Conservation (phyloP, 2,329 filamentous ascomycete genomes). For the Epichloe hybrida region DNA sequence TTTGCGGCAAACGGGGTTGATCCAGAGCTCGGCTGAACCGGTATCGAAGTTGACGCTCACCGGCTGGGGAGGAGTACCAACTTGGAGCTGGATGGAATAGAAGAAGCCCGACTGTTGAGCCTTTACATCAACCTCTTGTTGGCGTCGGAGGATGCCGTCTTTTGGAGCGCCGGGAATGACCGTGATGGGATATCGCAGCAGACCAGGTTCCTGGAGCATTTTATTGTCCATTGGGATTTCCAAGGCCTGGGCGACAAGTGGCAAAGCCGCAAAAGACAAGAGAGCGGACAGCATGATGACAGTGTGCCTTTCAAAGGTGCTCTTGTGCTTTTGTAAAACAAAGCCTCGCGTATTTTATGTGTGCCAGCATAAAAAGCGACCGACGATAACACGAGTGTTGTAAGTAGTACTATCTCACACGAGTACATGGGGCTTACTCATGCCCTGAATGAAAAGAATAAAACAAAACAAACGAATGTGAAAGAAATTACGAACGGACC, state of each 20-base stretch:
- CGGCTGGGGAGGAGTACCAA: constrained; percentile 24
- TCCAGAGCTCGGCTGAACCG: constrained; percentile 28
- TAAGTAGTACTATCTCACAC: not conserved
- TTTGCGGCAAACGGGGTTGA: constrained; percentile 26
- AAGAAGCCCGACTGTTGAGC: constrained; percentile 19
- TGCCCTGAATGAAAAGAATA: constrained; percentile 2
- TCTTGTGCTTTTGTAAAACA: not conserved
- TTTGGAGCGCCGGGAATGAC: constrained; percentile 15
- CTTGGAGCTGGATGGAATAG: constrained; percentile 24
- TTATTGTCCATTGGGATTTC: constrained; percentile 11
- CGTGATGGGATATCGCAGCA: constrained; percentile 18
- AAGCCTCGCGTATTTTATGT: not conserved
- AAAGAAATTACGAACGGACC: not conserved
- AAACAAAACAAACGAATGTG: not conserved
- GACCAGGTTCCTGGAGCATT: constrained; percentile 12
- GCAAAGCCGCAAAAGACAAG: constrained; percentile 16
- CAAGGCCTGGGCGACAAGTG: constrained; percentile 13
- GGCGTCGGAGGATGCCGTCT: constrained; percentile 15
- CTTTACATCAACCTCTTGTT: constrained; percentile 13
- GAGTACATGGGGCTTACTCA: not conserved
- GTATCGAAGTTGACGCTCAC: constrained; percentile 29
- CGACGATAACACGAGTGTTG: constrained; percentile 2
- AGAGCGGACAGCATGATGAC: constrained; percentile 18
- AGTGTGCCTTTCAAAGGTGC: not conserved
- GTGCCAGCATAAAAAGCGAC: constrained; percentile 16